Base-by-base conservation (phyloP, 2,329 filamentous ascomycete genomes). In the Thelonectria rubi region DNA sequence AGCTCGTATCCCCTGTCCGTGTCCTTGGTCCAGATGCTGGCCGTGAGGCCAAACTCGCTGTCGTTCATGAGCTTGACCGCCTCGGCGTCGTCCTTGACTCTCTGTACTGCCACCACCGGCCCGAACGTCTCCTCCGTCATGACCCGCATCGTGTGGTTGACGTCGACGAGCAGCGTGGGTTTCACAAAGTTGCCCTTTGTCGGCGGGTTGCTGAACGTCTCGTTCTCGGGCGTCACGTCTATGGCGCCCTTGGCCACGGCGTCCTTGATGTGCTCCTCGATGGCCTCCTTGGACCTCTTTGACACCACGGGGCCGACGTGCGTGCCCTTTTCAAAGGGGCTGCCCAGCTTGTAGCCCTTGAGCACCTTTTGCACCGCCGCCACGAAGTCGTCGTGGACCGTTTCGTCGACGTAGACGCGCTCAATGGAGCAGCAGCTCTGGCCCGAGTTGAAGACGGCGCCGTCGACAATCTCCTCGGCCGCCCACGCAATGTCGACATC, bases 11-110 rank as follows among this genome's bases (percentile, higher is more conserved):
- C 94, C 73, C 84, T 89, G 47, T 81, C 83, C 2, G 88, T 87
- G 73, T 98, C 93, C 77, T 95, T 96, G 60, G 93, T 97, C 94
- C 94, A 98, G 72, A 98, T 93, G 72, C 93, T 97, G n/a, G 94
- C 94, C 3, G 94, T 97, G 64, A 98, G 83, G 5, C 94, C 94
- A 74, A 97, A 97, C 67, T 97, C 89, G 79, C 92, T 95, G 75
- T 97, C 93, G 72, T 97, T 97, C 93, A 98, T 97, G 52, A 94
- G 80, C 68, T 82, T 80, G 64, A 97, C 80, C 2, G 94, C 94
- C 77, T 97, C 93, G 17, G 86, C 86, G 72, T 97, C 94, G 68
- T 82, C 82, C 73, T 87, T 87, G 64, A 97, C 94, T 76, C 91
- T 92, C 88, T 94, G 92, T 17, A 97, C 87, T 1, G 94, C 91